Evolutionary conservation across 345 rosid species (phyloP), one percentile per base, ranked within the genome.

Genomic region (Eucalyptus guilfoylei): DNA sequence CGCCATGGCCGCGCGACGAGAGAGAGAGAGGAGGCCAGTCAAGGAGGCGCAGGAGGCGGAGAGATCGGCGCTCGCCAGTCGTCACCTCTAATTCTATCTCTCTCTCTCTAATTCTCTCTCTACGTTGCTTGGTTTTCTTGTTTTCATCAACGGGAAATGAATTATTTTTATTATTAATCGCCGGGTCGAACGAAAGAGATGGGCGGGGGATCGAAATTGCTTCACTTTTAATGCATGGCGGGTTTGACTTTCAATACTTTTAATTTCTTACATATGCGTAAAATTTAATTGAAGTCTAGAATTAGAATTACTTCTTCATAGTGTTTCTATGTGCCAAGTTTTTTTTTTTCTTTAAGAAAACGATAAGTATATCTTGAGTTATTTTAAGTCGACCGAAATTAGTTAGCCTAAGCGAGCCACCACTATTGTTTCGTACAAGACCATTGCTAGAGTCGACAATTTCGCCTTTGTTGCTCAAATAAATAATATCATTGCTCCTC

Each of bases 281-380:
- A 14, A n/a, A 8, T 67, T 67, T 34, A 34, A 34, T 32, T 34
- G 37, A 34, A 69, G 24, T 40, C 34, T 69, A 5, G 2, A 34
- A n/a, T n/a, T n/a, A n/a, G n/a, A 69, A 69, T 69, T 4, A 52
- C 10, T 34, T 34, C 42, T 17, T 34, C 80, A 17, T 69, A 3
- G 34, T 4, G 21, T 67, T 32, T 64, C 23, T 16, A 62, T 30
- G 19, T 62, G 72, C 34, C 14, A n/a, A n/a, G n/a, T n/a, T n/a
- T 1, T 3, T 2, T 23, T 55, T 10, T 2, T 9, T 58, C 5
- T 2, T 2, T 2, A 62, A 62, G 16, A 62, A 62, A 62, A 13
- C 3, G n/a, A 14, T n/a, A 1, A 16, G 10, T 16, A 17, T 24
- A 32, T 69, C 42, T 69, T 6, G 4, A 5, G 44, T 32, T 6